These are phyloP conservation scores for Parathielavia appendiculata DNA, from an alignment of 495 filamentous ascomycete species.

Conservation along the genomic window DNA sequence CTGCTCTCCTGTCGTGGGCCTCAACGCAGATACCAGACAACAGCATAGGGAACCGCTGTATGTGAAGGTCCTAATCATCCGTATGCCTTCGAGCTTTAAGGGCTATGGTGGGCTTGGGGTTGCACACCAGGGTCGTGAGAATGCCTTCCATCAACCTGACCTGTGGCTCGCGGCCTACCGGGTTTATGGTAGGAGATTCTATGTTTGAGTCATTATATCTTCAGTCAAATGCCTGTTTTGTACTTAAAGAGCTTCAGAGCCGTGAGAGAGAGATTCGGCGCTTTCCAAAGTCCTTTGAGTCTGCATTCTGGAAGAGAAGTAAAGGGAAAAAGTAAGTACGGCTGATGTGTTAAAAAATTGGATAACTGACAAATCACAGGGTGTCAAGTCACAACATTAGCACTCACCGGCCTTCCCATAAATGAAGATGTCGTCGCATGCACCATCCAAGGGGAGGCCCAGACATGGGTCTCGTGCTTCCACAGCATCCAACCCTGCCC, in stretches of 20 bases:
- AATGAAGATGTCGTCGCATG: constrained; percentile 8
- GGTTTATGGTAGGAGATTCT: neutral
- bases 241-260: neutral
- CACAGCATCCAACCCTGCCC: neutral
- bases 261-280: neutral
- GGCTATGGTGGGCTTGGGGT: neutral
- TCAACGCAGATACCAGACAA: neutral
- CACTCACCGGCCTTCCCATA: too few relatives aligned
- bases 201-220: neutral
- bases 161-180: neutral
- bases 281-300: too few relatives aligned
- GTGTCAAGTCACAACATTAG: too few relatives aligned
- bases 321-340: too few relatives aligned
- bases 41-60: neutral
- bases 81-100: neutral
- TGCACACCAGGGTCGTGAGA: neutral
- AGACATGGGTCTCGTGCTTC: neutral
- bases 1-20: neutral
- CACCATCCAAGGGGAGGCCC: neutral
- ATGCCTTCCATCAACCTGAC: neutral
- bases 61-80: neutral
- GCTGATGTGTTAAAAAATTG: too few relatives aligned
- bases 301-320: too few relatives aligned
- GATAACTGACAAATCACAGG: too few relatives aligned
- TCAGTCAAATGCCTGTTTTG: neutral